Base-by-base conservation (phyloP, 805 yeast species). In the Isabelozyma rhagii region DNA sequence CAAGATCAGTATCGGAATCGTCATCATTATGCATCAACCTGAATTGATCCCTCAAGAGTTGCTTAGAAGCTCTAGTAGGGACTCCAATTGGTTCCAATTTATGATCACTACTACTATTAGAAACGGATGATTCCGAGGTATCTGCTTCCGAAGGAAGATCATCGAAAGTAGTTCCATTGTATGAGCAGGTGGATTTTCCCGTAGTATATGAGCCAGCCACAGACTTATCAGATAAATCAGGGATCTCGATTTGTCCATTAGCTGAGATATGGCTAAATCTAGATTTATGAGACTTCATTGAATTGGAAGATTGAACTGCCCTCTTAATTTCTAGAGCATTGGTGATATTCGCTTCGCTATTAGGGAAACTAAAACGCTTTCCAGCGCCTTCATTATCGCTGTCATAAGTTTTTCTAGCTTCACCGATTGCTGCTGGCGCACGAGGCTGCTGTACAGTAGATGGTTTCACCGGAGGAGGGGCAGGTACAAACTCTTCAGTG, bases 201-300 rank as follows among this genome's bases (percentile, higher is more conserved):
- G 60, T 51, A 2, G 58, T 51, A 18, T 43, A 48, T 5, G 52
- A 48, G 17, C 55, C 55, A 21, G 52, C 40, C 15, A 54, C 48
- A 7, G 53, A 49, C 5, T 49, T 46, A 41, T 66, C 69, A 29
- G 60, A 59, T 25, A 73, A 58, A 44, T 72, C 71, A 0, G 79
- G 78, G 18, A 74, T 74, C 48, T 72, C 75, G 17, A 74, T 74
- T 46, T 71, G 75, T 4, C 77, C 78, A 13, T 47, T 51, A 21
- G 40, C 45, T 3, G 61, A 56, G 28, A 45, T 48, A 42, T 52
- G 57, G 36, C 64, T 60, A 29, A 46, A 44, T 36, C 58, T 51
- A 7, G 62, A 53, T 29, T 45, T 52, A 9, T 52, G 54, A 1
- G 62, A 51, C 46, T 47, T 58, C 18, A 39, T 47, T 15, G 58